Evolutionary conservation across 2,329 filamentous ascomycete genomes (phyloP), one percentile per base, ranked within the genome.

Genomic region (Mycocentrospora acerina): DNA sequence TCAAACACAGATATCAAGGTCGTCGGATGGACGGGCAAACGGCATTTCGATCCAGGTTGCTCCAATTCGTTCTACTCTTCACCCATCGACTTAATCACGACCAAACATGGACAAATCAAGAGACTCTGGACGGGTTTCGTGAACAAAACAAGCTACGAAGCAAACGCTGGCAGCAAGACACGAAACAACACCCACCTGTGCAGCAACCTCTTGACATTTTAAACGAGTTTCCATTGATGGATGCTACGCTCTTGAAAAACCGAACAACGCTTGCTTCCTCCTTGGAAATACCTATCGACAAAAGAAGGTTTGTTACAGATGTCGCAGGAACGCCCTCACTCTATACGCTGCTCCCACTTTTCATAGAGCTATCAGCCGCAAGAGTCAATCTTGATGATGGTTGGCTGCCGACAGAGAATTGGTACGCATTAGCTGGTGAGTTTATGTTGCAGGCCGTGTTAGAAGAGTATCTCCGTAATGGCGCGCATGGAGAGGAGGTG

Each of bases 371-470:
- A 83, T 76, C 75, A 13, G 63, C 67, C 3, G 55, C 64, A 6
- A 63, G 71, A 24, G 44, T 55, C 8, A 42, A 48, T 12, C 48
- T 64, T 13, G 54, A 46, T 27, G 59, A 58, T 18, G 60, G 66
- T 26, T 67, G 60, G 51, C 39, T 51, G 5, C 60, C 70, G 4
- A 66, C 57, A 4, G 47, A 57, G 6, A 57, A 65, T 9, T 77
- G 73, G 70, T 69, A 74, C 49, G 61, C 73, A 15, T 55, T 78
- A 8, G 67, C 71, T 1, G 69, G 64, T 1, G 64, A 70, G 12
- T 74, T 75, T 40, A 74, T 79, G 67, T 51, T 75, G 7, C 75
- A 79, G 42, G 70, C 74, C 24, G 68, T 67, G 7, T 44, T 77
- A 4, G 76, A 80, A 55, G 72, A 76, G 39, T 71, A 71, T 35